Base-by-base conservation (phyloP, 257 asterid species). In the Solanum verrucosum region DNA sequence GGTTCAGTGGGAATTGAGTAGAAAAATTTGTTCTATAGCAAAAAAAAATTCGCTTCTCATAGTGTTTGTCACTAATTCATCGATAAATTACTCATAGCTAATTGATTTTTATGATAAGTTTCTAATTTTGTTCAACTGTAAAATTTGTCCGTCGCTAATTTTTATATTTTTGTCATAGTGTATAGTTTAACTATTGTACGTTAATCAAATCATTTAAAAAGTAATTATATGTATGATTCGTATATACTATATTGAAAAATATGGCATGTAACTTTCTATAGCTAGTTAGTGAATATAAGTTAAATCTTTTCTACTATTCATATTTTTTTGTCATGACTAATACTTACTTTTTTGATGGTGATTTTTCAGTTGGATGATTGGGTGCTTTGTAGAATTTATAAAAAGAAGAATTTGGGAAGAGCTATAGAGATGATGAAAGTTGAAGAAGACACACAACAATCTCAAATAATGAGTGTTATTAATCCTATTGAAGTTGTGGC, bases 311-410 rank as follows among this genome's bases (percentile, higher is more conserved):
- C 11, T 37, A 13, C 11, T 37, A 13, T 13, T 38, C 6, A 12
- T n/a, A 0, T 4, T 46, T 44, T 42, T 9, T 9, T 3, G 40
- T 29, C 23, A 21, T 34, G 78, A 84, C 63, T 75, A 35, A 75
- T 11, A 14, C 1, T 38, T 63, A 0, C 23, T 34, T 75, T 52
- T 3, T 87, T 9, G 15, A 25, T 33, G 27, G 7, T 1, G 29
- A 5, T 87, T 33, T 40, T 81, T 29, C 94, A 96, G 99, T 86
- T 95, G 96, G 99, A 96, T 87, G 98, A 95, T 91, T 96, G 99
- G 99, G 99, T 96, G 38, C 93, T 96, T 4, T 96, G 99, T 89
- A 91, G 99, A 88, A 96, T 96, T 88, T 96, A 95, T 92, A 93
- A 96, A 92, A 96, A 96, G 90, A 96, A 96, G 93, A 95, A 87